Conservation (phyloP, 768 basidiomycete species). For the Clitopilus passeckerianus region DNA sequence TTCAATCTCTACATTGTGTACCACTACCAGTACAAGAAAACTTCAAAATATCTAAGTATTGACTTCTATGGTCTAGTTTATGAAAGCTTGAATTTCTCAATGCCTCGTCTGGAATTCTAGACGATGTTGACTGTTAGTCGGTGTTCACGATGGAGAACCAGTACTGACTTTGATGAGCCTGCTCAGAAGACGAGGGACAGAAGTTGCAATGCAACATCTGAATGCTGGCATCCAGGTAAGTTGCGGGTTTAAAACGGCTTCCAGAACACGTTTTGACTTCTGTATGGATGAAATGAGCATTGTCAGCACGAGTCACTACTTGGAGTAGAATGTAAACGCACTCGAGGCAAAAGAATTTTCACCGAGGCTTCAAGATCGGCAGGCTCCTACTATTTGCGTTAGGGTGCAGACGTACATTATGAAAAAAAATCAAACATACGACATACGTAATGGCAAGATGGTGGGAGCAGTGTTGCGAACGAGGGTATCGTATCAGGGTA, state of each 20-base stretch:
- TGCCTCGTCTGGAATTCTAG: not conserved
- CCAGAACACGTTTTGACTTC: not conserved
- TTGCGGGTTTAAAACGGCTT: not conserved
- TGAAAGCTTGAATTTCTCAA: not conserved
- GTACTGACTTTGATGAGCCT: not conserved
- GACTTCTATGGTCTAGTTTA: not conserved
- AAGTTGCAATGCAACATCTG: not conserved
- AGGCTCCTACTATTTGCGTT: not conserved
- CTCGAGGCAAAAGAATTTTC: not conserved
- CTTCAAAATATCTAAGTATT: not conserved
- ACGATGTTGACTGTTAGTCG: not conserved
- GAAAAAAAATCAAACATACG: not conserved
- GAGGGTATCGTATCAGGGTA: not conserved
- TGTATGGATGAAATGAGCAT: not conserved
- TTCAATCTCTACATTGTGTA: not conserved
- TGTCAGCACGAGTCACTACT: not conserved
- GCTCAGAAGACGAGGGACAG: not conserved
- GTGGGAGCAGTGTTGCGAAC: not conserved
- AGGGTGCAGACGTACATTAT: not conserved
- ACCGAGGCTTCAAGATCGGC: not conserved
- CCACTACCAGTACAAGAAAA: not conserved
- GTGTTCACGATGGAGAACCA: not conserved
- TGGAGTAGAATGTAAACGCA: not conserved
- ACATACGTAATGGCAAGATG: not conserved
- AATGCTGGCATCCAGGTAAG: not conserved